Percentiles rank a stretch among this genome's conserved stretches.
phyloP scores from a whole-genome alignment of 345 rosid species.

The Cochlearia excelsa region DNA sequence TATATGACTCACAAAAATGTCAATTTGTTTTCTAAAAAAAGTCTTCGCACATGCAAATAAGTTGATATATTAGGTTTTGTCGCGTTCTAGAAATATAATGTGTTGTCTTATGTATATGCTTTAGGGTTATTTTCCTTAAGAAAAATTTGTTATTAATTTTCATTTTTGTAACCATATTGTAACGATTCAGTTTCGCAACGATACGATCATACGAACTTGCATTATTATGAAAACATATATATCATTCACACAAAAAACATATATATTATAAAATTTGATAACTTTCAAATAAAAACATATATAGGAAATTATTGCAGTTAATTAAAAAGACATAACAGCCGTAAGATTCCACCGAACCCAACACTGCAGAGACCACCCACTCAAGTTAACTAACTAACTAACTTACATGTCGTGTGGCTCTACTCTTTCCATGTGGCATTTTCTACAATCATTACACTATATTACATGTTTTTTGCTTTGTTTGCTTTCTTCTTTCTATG shows the following conservation, averaged over 20 bases:
- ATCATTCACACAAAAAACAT: not conserved
- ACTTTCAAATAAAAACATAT: not conserved
- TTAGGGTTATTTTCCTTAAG: no score
- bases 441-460: slow-evolving; percentile 17
- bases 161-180: no score
- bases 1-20: not conserved
- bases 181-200: no score
- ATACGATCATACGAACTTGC: no score
- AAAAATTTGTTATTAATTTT: no score
- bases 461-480: no score
- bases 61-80: not conserved
- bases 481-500: no score
- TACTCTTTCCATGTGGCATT: slow-evolving; percentile 25
- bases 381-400: not conserved
- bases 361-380: slow-evolving; percentile 23
- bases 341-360: slow-evolving; percentile 27
- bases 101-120: not conserved
- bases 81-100: slow-evolving; percentile 1
- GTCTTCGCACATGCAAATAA: slow-evolving; percentile 16
- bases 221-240: not conserved
- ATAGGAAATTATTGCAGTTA: slow-evolving; percentile 11
- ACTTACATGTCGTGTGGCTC: slow-evolving; percentile 24
- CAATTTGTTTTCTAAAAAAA: slow-evolving; percentile 10
- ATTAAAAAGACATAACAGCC: slow-evolving; percentile 18
- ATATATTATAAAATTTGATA: not conserved